Evolutionary conservation across 176 grass and related monocot species (phyloP).

Genomic region (Microstegium vimineum): DNA sequence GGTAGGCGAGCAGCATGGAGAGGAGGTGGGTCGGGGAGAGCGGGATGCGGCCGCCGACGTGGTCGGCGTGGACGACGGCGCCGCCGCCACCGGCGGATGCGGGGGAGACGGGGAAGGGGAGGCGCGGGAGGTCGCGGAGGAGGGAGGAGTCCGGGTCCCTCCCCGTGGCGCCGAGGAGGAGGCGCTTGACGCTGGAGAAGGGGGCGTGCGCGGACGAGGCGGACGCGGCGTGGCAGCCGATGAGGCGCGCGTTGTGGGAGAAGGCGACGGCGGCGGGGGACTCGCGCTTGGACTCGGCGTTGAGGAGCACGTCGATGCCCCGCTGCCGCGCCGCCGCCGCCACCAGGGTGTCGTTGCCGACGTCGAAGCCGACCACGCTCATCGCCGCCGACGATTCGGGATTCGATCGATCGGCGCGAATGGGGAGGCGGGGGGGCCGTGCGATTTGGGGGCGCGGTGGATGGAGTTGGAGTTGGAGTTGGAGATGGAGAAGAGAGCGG

Average conservation of each 20-base stretch:
- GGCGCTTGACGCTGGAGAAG: constrained; percentile 75
- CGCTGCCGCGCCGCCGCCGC: constrained; percentile 58
- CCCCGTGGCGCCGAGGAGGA: constrained; percentile 39
- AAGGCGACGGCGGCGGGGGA: constrained; percentile 79
- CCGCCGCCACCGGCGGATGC: background rate
- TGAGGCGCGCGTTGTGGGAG: constrained; percentile 57
- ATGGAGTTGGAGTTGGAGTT: background rate
- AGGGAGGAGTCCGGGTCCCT: constrained; percentile 1
- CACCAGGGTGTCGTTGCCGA: constrained; percentile 85
- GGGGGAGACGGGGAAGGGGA: constrained; percentile 43
- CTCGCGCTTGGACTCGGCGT: constrained; percentile 82
- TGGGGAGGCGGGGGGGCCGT: background rate
- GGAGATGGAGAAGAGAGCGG: background rate
- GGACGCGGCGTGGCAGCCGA: constrained; percentile 45
- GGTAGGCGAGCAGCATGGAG: constrained; percentile 75
- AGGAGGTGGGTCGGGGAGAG: constrained; percentile 72
- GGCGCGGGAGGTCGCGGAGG: constrained; percentile 34
- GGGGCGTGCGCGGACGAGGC: constrained; percentile 54
- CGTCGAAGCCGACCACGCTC: constrained; percentile 80
- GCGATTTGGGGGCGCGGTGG: constrained; percentile 5
- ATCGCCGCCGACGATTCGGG: constrained; percentile 36
- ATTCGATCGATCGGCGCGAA: constrained; percentile 28
- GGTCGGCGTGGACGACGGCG: constrained; percentile 33
- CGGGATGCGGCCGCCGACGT: constrained; percentile 49
- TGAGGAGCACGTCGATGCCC: constrained; percentile 77